Evolutionary conservation across 108 stramenopile species (phyloP).

Genomic region (Poteriospumella lacustris): DNA sequence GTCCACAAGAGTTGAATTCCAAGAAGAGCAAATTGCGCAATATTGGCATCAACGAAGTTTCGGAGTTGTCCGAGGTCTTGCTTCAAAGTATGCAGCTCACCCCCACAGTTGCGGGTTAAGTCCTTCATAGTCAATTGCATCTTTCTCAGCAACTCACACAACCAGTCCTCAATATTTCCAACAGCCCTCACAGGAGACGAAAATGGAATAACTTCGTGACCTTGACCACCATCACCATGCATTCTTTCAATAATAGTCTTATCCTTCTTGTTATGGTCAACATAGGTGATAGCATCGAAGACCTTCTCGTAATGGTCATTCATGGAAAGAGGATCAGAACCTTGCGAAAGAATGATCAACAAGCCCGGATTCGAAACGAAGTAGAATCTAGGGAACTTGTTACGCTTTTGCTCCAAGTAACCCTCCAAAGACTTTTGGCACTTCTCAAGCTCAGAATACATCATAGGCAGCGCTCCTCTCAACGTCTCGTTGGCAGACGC

Average conservation of each 20-base stretch:
- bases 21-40: conserved; percentile 81
- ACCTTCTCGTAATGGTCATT: conserved; percentile 83
- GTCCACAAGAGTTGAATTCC: conserved; percentile 80
- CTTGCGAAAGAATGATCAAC: conserved; percentile 76
- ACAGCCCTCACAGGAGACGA: conserved; percentile 63
- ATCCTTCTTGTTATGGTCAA: conserved; percentile 78
- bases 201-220: conserved; percentile 69
- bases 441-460: conserved; percentile 81
- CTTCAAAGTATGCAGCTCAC: conserved; percentile 56
- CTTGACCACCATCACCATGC: conserved; percentile 64
- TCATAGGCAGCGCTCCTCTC: conserved; percentile 63
- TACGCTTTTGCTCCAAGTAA: conserved; percentile 82
- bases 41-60: conserved; percentile 66
- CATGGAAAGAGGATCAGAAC: conserved; percentile 80
- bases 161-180: conserved; percentile 87
- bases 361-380: conserved; percentile 81
- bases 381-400: conserved; percentile 84
- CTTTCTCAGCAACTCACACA: conserved; percentile 64
- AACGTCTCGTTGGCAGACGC: conserved; percentile 69
- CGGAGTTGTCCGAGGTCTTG: conserved; percentile 64
- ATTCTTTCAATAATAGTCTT: conserved; percentile 70
- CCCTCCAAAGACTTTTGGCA: conserved; percentile 83
- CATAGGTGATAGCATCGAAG: conserved; percentile 70
- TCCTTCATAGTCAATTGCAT: conserved; percentile 76
- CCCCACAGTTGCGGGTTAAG: conserved; percentile 60